Base-by-base conservation (phyloP, 1,284 basidiomycete species). In the Cryptococcus maquisensis region DNA sequence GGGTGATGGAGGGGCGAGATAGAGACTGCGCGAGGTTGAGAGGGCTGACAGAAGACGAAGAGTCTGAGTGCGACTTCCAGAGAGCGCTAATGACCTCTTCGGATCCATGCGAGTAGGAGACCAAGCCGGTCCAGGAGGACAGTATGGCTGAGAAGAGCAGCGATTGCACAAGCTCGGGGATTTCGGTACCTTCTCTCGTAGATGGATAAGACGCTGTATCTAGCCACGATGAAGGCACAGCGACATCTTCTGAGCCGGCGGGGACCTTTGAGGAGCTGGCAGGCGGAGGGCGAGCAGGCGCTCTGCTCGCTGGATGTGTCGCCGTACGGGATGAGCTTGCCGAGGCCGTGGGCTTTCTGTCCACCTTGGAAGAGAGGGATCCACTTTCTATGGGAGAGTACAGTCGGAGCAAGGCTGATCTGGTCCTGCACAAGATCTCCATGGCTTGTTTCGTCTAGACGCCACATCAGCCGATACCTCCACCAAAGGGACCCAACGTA, bases 71-170 rank as follows among this genome's bases (percentile, higher is more conserved):
- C 3, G 43, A 23, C 39, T n/a, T n/a, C 39, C 39, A n/a, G 10
- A 44, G 18, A 21, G 24, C 16, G 20, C 15, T 9, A 26, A 21
- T 21, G 18, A 64, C 62, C 40, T 61, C 51, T 2, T 50, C 47
- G 16, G 46, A 21, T 3, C 57, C 51, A 12, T 52, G 20, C 35
- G 41, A 49, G 5, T 65, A 15, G 0, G 52, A 47, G 2, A 67
- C 37, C 12, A 68, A 35, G 15, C 53, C 57, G 32, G 60, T 58
- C 68, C 68, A 71, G 9, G 59, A 47, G 3, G 55, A 53, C 37
- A 67, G 50, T n/a, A 57, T 47, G 3, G 60, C 55, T 16, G 46
- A 52, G 32, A 61, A 65, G 5, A 66, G 8, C 2, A 66, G 28
- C 2, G 18, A 16, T 20, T 51, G 59, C 2, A 61, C 39, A 0